These are phyloP conservation scores for Solanum acaule DNA, from an alignment of 257 asterid genomes.

Conservation along the genomic window DNA sequence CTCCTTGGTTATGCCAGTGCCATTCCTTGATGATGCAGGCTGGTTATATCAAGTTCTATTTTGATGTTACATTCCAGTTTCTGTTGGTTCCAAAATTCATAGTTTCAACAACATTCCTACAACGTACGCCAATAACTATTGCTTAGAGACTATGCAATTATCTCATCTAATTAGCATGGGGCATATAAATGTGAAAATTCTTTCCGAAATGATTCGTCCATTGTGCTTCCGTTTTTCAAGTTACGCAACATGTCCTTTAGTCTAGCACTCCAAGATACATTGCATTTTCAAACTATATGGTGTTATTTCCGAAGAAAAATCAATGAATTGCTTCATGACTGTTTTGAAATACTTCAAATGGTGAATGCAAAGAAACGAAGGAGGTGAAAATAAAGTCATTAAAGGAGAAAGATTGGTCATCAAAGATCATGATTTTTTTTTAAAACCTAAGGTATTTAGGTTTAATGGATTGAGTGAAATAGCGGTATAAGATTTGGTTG, in stretches of 20 bases:
- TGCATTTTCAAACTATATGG: neutral
- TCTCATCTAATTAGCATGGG: neutral
- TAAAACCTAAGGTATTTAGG: neutral
- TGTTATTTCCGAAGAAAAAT: neutral
- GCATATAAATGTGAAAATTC: neutral
- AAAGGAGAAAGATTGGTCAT: neutral
- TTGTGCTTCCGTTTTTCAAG: neutral
- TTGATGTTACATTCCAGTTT: neutral
- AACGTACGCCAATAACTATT: neutral
- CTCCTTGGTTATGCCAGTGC: neutral
- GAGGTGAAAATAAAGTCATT: neutral
- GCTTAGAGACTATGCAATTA: neutral
- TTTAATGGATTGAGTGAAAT: neutral
- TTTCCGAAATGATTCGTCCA: neutral
- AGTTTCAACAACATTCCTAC: neutral
- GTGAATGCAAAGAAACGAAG: neutral
- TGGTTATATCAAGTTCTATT: neutral
- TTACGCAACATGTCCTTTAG: neutral
- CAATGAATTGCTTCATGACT: neutral
- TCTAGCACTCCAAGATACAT: neutral
- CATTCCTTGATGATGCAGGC: neutral
- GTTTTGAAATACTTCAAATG: neutral
- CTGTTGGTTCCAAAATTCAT: neutral
- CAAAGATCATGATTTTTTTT: neutral
- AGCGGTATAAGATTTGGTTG: too few relatives aligned